A percentile compares a stretch with the other conserved stretches of the same genome.
Conservation (phyloP, 2,329 filamentous ascomycete genomes). For the Arachnopeziza araneosa region DNA sequence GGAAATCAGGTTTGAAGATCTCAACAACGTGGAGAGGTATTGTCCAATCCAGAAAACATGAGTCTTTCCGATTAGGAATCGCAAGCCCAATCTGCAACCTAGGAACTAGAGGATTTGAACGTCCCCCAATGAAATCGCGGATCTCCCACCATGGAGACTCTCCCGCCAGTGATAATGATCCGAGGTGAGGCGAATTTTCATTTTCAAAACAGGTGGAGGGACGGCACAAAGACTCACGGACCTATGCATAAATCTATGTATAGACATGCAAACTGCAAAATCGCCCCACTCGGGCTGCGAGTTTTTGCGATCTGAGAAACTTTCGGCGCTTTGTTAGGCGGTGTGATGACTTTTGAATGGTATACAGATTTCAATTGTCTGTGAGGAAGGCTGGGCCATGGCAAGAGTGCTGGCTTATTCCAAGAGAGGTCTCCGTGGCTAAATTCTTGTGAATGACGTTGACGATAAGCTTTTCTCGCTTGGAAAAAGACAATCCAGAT, state of each 20-base stretch:
- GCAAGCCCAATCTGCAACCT: not conserved
- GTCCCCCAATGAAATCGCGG: not conserved
- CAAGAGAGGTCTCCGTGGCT: not conserved
- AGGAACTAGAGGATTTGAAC: not conserved
- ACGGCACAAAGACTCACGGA: not conserved
- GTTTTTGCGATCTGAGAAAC: not conserved
- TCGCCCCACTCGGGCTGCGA: not conserved
- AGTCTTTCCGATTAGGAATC: not conserved
- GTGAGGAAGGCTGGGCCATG: not conserved
- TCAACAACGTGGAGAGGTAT: not conserved
- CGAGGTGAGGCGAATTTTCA: not conserved
- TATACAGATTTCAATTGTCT: not conserved
- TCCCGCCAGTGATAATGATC: not conserved
- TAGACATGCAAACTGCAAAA: not conserved
- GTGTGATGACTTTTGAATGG: not conserved
- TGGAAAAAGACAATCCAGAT: not conserved
- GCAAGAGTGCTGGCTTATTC: too few relatives aligned
- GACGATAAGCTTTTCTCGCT: not conserved
- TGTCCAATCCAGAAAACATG: not conserved
- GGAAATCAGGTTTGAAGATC: not conserved
- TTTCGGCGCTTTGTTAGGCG: not conserved
- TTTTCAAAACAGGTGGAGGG: not conserved
- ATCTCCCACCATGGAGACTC: not conserved
- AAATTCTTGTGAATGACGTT: not conserved
- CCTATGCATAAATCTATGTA: conserved; percentile 3